Conservation (phyloP, 257 asterid species). For the Sherardia arvensis region DNA sequence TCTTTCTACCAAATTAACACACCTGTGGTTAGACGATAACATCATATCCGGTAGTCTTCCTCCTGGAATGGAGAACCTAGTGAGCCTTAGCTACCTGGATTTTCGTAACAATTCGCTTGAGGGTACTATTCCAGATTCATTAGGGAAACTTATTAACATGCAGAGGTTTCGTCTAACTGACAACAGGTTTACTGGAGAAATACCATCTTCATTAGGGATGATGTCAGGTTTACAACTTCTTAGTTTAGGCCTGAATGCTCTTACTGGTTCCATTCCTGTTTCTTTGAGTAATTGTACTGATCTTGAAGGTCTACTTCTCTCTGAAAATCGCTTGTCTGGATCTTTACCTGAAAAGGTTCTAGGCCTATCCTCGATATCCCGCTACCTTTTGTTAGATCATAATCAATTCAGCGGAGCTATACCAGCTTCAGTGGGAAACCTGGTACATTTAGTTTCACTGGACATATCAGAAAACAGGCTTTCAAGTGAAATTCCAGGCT, state of each 20-base stretch:
- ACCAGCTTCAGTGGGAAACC: slow-evolving; percentile 19
- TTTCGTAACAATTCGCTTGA: slow-evolving; percentile 13
- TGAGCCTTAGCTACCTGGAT: slow-evolving; percentile 12
- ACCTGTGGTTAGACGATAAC: slow-evolving; percentile 19
- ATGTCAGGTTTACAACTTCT: slow-evolving; percentile 17
- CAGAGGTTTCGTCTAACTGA: slow-evolving; percentile 4
- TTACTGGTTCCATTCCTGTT: slow-evolving; percentile 25
- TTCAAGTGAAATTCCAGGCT: slow-evolving; percentile 24
- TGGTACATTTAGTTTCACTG: slow-evolving; percentile 9
- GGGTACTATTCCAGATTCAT: slow-evolving; percentile 20
- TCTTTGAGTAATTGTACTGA: slow-evolving; percentile 15
- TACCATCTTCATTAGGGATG: slow-evolving; percentile 26
- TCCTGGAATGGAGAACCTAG: slow-evolving; percentile 19
- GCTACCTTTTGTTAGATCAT: slow-evolving; percentile 1
- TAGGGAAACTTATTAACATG: slow-evolving; percentile 19
- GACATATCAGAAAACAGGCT: slow-evolving; percentile 18
- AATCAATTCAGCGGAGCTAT: slow-evolving; percentile 23
- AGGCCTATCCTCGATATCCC: slow-evolving; percentile 15
- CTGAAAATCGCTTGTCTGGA: slow-evolving; percentile 9
- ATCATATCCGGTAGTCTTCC: slow-evolving; percentile 24
- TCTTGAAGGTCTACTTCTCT: not conserved
- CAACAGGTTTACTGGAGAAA: slow-evolving; percentile 18
- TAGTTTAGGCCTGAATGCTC: slow-evolving; percentile 13
- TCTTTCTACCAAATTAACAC: slow-evolving; percentile 21
- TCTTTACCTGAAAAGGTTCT: slow-evolving; percentile 10